phyloP scores from a whole-genome alignment of 2,329 filamentous ascomycete genomes.

The Diplodia sapinea region DNA sequence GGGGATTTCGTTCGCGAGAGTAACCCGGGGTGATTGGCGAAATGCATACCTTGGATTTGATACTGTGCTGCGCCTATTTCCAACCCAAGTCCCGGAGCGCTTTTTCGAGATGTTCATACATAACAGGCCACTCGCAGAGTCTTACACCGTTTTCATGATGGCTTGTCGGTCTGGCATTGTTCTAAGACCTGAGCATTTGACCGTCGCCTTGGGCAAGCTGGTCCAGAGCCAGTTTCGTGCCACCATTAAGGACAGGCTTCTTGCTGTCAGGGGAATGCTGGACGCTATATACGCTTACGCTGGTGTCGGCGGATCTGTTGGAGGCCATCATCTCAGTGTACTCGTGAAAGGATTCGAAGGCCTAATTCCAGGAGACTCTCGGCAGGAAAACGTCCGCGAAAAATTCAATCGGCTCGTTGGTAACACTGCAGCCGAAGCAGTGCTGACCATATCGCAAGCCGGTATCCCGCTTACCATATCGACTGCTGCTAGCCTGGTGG shows the following conservation, averaged over 20 bases:
- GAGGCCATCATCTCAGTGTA: constrained; percentile 45
- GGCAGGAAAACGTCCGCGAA: constrained; percentile 32
- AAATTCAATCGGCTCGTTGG: constrained; percentile 9
- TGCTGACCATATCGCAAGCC: constrained; percentile 31
- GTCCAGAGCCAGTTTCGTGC: constrained; percentile 35
- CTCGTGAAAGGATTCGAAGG: constrained; percentile 46
- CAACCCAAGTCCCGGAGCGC: constrained; percentile 48
- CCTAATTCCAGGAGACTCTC: constrained; percentile 30
- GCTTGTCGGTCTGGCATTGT: constrained; percentile 54
- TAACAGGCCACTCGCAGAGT: constrained; percentile 54
- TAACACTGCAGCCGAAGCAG: constrained; percentile 19
- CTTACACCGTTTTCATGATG: constrained; percentile 55
- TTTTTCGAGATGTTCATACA: constrained; percentile 55
- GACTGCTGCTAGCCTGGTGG: constrained; percentile 41
- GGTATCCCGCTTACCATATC: constrained; percentile 38
- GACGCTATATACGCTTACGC: constrained; percentile 51
- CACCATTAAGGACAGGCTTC: not conserved
- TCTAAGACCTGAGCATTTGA: constrained; percentile 42
- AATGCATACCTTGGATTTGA: constrained; percentile 59
- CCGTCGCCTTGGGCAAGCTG: constrained; percentile 44
- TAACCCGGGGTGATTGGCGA: constrained; percentile 53
- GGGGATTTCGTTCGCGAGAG: constrained; percentile 55
- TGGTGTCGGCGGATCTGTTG: constrained; percentile 47
- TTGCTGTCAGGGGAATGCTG: constrained; percentile 47
- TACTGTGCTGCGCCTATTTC: constrained; percentile 55